Base-by-base conservation (phyloP, 2,329 filamentous ascomycete genomes). In the Ophiosphaerella herpotricha region DNA sequence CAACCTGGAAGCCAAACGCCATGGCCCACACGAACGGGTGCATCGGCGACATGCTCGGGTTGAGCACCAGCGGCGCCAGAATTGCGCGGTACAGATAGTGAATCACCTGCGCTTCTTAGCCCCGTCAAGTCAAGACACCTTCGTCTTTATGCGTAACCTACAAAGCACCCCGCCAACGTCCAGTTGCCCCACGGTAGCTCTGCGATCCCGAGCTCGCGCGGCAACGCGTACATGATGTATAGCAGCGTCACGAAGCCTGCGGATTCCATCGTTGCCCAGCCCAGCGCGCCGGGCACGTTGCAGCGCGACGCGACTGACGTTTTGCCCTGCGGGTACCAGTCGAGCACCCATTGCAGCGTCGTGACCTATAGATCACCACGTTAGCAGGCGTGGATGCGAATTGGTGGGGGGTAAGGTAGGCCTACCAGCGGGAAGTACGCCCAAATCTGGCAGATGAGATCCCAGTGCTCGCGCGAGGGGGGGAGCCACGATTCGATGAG, bases 71-170 rank as follows among this genome's bases (percentile, higher is more conserved):
- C 2, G 94, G 93, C 48, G 86, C 88, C 54, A 96, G 75, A 48
- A 97, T 74, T 8, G 94, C 92, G 55, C 94, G 90, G 80, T 99
- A 95, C 68, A 85, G 60, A 79, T 99, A 99, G 77, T 99, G 94
- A 48, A 93, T 84, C 31, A 89, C 80, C 79, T 89, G 24, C 5
- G 29, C 23, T 36, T 26, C 26, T 63, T 16, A 64, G 54, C 39
- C 16, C n/a, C 14, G 16, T 18, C 13, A 26, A 26, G 18, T 29
- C 18, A 18, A 26, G 13, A 9, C 5, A 11, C 7, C 5, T 21
- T 23, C 33, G 14, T 14, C 14, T 14, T 7, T 14, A 34, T 16
- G 37, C 11, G 29, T 29, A 13, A 75, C 80, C 45, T 67, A 81
- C 78, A 64, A 80, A 93, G 43, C 91, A 77, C 11, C 80, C 85